Evolutionary conservation across 306 rosid genomes (phyloP).

Genomic region (Cucurbita argyrosperma): DNA sequence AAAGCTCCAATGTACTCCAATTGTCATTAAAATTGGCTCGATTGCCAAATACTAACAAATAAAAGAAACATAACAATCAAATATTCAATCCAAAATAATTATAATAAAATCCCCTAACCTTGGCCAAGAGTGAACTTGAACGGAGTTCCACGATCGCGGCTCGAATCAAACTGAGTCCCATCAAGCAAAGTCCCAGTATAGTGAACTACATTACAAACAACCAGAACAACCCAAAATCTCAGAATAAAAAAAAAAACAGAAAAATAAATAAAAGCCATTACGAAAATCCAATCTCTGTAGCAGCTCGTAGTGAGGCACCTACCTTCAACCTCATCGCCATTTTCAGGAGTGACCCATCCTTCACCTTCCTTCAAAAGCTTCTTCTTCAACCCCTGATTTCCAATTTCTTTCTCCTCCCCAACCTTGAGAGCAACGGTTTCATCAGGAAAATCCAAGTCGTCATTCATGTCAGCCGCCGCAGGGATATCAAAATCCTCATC

Average conservation of each 20-base stretch:
- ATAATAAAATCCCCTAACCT: slow-evolving; percentile 26
- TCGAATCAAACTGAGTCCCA: slow-evolving; percentile 87
- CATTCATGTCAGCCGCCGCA: slow-evolving; percentile 38
- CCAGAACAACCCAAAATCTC: background rate
- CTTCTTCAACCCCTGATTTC: slow-evolving; percentile 71
- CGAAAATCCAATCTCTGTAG: background rate
- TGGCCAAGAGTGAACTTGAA: slow-evolving; percentile 93
- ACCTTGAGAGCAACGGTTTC: slow-evolving; percentile 31
- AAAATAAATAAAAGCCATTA: background rate
- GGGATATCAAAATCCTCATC: slow-evolving; percentile 60
- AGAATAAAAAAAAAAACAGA: background rate
- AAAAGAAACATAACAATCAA: background rate
- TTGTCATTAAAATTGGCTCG: background rate
- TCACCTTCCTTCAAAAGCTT: slow-evolving; percentile 73
- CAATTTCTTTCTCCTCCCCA: slow-evolving; percentile 86
- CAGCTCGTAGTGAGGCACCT: background rate
- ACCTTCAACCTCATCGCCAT: slow-evolving; percentile 92
- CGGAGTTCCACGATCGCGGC: slow-evolving; percentile 60
- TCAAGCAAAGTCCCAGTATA: slow-evolving; percentile 86
- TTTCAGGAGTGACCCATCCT: slow-evolving; percentile 66
- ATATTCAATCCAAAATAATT: background rate
- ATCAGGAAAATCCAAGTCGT: slow-evolving; percentile 52
- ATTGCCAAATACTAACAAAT: background rate
- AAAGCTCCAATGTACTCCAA: background rate
- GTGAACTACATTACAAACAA: slow-evolving; percentile 38